Percentiles rank a stretch among this genome's conserved stretches.
phyloP scores from a whole-genome alignment of 495 filamentous ascomycete genomes.

The Penicillium angulare region DNA sequence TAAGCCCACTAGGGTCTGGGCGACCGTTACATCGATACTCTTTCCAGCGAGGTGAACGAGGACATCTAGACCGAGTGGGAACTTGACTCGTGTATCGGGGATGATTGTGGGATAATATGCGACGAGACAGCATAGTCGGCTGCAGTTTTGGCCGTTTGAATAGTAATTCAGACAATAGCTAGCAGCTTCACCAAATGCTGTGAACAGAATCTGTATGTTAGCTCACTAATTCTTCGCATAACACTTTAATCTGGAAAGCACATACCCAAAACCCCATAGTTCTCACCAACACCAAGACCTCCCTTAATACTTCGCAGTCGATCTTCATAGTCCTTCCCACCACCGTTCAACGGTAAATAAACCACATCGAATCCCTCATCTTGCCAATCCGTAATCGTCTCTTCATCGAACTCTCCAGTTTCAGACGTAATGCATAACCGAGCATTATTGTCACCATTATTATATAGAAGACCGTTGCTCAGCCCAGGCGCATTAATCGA shows the following conservation, averaged over 20 bases:
- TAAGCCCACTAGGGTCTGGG: slow-evolving; percentile 57
- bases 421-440: slow-evolving; percentile 65
- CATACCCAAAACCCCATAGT: slow-evolving; percentile 49
- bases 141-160: slow-evolving; percentile 44
- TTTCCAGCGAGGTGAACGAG: slow-evolving; percentile 55
- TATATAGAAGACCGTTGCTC: slow-evolving; percentile 38
- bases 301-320: slow-evolving; percentile 46
- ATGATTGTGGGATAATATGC: slow-evolving; percentile 61
- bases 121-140: slow-evolving; percentile 49
- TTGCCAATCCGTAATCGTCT: slow-evolving; percentile 56
- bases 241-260: too few relatives aligned
- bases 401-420: slow-evolving; percentile 56
- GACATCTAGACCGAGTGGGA: slow-evolving; percentile 47
- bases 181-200: slow-evolving; percentile 61
- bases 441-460: slow-evolving; percentile 44
- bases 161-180: slow-evolving; percentile 55
- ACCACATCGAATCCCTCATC: slow-evolving; percentile 66
- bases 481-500: slow-evolving; percentile 39
- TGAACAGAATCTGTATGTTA: slow-evolving; percentile 2
- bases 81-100: slow-evolving; percentile 47
- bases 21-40: slow-evolving; percentile 42
- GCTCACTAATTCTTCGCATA: too few relatives aligned
- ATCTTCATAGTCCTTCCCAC: slow-evolving; percentile 52
- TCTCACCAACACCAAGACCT: slow-evolving; percentile 47
- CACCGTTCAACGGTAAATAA: slow-evolving; percentile 56